Base-by-base conservation (phyloP, 1,284 basidiomycete genomes). In the Ceratobasidium sp. region DNA sequence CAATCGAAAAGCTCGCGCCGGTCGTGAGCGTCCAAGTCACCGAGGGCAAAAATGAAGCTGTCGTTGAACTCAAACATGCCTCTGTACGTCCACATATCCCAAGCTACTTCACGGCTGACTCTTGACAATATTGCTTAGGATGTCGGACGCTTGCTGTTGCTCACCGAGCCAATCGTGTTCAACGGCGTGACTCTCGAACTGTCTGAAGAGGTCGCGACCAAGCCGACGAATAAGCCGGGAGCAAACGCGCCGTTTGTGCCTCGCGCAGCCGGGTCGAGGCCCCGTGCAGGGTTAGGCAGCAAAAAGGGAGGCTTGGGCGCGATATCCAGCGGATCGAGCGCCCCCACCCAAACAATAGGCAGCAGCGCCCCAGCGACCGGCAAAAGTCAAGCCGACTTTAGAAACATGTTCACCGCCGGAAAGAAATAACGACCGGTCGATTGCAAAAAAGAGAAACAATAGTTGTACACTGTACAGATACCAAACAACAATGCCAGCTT, bases 1-100 rank as follows among this genome's bases (percentile, higher is more conserved):
- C 82, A 0, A 80, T 98, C 6, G 92, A 94, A 77, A 95, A 93
- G 78, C 78, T 90, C 50, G 86, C 86, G 0, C 78, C 81, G 0
- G 69, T 71, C 3, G 87, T 97, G 65, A 85, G 91, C 0, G 84
- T 96, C 0, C 92, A 94, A 75, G 82, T 96, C 0, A 8, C 90
- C 73, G 77, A 80, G 7, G 85, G 87, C 64, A 79, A 78, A 52
- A 80, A 83, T 17, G 88, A 94, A 76, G 95, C 94, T 1, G 79
- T 91, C 0, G 88, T 91, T 0, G 92, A 95, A 76, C 81, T 96
- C 29, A 85, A 88, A 67, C 89, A 80, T 65, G 81, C 84, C 34
- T 87, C 90, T 45, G 93, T 94, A 74, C 77, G 88, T 81, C 10
- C 68, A 32, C 20, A 17, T 25, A 55, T 64, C 35, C 5, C 52